Base-by-base conservation (phyloP, 78 protist species). In the Dictyostelium intermedium region DNA sequence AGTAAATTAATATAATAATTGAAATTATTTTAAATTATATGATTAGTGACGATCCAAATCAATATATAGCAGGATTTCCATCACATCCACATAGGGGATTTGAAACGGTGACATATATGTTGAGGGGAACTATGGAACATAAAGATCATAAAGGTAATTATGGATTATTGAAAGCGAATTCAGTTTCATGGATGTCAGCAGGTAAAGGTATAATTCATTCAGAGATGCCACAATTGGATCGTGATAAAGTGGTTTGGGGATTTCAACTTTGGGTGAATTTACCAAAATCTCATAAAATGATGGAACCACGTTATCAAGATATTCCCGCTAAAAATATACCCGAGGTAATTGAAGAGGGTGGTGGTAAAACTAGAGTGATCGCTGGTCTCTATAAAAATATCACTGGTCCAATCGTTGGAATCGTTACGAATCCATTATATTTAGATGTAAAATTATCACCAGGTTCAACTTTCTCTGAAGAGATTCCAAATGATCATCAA, bases 131-230 rank as follows among this genome's bases (percentile, higher is more conserved):
- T 5, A 53, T 83, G 43, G 95, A 82, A 77, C 97, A 96, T 83
- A 27, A 61, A n/a, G 98, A 97, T 92, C 60, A 61, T 35, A 73
- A 66, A 53, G 97, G 96, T 16, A 87, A 96, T 86, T 16, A 39
- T 10, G 98, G 96, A 14, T 27, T 85, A 37, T 77, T 96, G 45
- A 84, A 23, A 32, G 83, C 95, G 8, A 95, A 95, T 5, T 18
- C 43, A 1, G 92, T 89, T 0, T 98, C 30, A 96, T 97, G 98
- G 98, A 96, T 97, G 98, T 93, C 97, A 20, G 98, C 98, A 0
- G 98, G 96, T n/a, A 41, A 60, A 7, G 98, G 98, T 53, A 92
- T 97, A 25, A 56, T 97, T 41, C 98, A 97, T 83, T 72, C 76
- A 45, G 98, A 97, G 91, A 63, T 53, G 76, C 96, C 94, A n/a